Base-by-base conservation (phyloP, 768 basidiomycete genomes). In the Trametes elegans region DNA sequence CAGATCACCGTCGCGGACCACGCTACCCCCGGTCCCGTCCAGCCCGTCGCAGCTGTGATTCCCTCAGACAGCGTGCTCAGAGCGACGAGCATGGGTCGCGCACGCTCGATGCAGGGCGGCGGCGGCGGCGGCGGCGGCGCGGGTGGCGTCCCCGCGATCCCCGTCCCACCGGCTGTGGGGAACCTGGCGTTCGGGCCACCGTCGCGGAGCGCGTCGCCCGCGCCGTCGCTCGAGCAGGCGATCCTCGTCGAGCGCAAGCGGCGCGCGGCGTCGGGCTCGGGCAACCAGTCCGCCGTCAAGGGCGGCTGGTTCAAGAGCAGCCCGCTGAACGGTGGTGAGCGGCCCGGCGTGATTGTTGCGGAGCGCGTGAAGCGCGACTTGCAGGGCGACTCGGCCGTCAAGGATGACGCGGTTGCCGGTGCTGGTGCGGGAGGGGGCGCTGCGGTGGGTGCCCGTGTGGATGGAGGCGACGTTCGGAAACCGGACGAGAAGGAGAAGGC, bases 251-350 rank as follows among this genome's bases (percentile, higher is more conserved):
- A 87, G 49, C 80, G 87, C 62, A 87, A 79, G 59, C 80, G 86
- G 38, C 79, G 87, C 43, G 66, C 67, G 9, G 60, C 61, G 23
- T 49, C 63, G 5, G 61, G 62, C 6, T 46, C 63, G 10, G 57
- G 64, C 21, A 47, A 57, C 27, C 55, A 57, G 59, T 40, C 62
- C 18, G 54, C 52, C 6, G 29, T 64, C 47, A 86, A 83, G 63
- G 83, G 82, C 21, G 72, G 75, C 19, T 75, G 80, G 56, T 90
- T 88, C 71, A 90, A 89, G 80, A 90, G 87, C 64, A 88, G 81
- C 64, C 87, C 86, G 28, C 70, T 87, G 28, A 79, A 73, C 19
- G 76, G 78, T 23, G 49, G 45, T 7, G 77, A 77, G 46, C 66
- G 73, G 39, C 65, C 60, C 7, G 76, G 76, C 1, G 68, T 76